Percentiles rank a stretch among this genome's conserved stretches.
Conservation (phyloP, 2,329 filamentous ascomycete species). For the Aspergillus proliferans region DNA sequence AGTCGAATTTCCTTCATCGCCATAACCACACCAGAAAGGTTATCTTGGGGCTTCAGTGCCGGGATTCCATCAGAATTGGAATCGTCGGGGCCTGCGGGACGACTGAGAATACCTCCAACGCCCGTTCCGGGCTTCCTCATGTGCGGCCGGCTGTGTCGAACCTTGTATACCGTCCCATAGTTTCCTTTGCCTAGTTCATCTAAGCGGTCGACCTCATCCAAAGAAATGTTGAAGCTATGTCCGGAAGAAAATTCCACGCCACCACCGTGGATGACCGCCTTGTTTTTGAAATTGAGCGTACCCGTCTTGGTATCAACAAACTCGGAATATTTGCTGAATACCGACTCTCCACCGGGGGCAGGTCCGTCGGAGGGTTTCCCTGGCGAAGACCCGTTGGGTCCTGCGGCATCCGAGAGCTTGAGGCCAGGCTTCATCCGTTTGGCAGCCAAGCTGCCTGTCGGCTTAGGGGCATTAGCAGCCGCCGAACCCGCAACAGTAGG, state of each 20-base stretch:
- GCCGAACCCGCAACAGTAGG: conserved; percentile 10
- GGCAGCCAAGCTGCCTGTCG: conserved; percentile 41
- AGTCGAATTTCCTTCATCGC: conserved; percentile 98
- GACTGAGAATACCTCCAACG: conserved; percentile 53
- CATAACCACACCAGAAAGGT: conserved; percentile 68
- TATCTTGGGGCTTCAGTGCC: conserved; percentile 15
- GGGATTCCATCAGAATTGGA: conserved; percentile 9
- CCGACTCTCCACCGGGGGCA: conserved; percentile 29
- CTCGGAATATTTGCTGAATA: conserved; percentile 65
- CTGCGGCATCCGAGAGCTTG: conserved; percentile 45
- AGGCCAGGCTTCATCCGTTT: conserved; percentile 44
- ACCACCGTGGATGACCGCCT: conserved; percentile 78
- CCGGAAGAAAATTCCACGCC: conserved; percentile 92
- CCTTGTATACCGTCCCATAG: conserved; percentile 96
- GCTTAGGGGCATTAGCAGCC: conserved; percentile 34
- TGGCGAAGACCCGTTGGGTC: conserved; percentile 38
- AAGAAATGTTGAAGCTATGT: conserved; percentile 82
- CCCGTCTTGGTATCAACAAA: conserved; percentile 89
- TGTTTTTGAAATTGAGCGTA: conserved; percentile 85
- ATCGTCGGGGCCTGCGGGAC: conserved; percentile 19
- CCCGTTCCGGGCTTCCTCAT: conserved; percentile 57
- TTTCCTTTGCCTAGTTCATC: conserved; percentile 96
- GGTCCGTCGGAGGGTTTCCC: conserved; percentile 14
- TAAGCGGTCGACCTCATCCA: conserved; percentile 89
- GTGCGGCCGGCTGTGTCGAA: conserved; percentile 70